These are phyloP conservation scores for Hysterium pulicare DNA, from an alignment of 2,329 filamentous ascomycete species.

Conservation along the genomic window DNA sequence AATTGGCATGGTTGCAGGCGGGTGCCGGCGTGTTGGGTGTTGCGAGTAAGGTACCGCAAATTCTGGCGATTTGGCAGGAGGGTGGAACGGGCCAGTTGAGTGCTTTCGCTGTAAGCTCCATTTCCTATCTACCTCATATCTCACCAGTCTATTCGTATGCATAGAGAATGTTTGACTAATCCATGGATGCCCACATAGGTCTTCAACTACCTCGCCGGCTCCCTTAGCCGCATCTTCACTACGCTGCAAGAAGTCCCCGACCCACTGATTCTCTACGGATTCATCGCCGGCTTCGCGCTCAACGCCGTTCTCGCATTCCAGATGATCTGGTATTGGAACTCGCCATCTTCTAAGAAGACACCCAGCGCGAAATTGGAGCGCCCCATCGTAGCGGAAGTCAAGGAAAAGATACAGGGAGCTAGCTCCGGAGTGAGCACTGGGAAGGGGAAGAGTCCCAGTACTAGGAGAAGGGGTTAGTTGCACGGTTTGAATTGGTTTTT, in stretches of 20 bases:
- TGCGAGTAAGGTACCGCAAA: constrained; percentile 91
- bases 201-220: constrained; percentile 95
- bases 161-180: constrained; percentile 1
- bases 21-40: constrained; percentile 79
- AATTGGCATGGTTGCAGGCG: constrained; percentile 73
- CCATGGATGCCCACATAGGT: constrained; percentile 56
- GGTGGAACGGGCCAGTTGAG: constrained; percentile 93
- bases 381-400: constrained; percentile 32
- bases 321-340: constrained; percentile 97
- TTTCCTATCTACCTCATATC: constrained; percentile 1
- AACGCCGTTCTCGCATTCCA: constrained; percentile 84
- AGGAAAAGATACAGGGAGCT: constrained; percentile 25
- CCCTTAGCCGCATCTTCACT: constrained; percentile 92
- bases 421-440: constrained; percentile 40
- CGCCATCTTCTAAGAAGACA: constrained; percentile 21
- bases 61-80: constrained; percentile 76
- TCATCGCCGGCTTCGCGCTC: constrained; percentile 84
- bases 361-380: constrained; percentile 38
- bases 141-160: not conserved
- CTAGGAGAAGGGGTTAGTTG: constrained; percentile 51
- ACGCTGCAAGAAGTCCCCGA: constrained; percentile 97
- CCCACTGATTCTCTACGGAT: constrained; percentile 91
- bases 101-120: constrained; percentile 76
- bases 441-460: constrained; percentile 51
- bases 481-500: too few species aligned